Evolutionary conservation across 345 rosid genomes (phyloP).

Genomic region (Populus euphratica): DNA sequence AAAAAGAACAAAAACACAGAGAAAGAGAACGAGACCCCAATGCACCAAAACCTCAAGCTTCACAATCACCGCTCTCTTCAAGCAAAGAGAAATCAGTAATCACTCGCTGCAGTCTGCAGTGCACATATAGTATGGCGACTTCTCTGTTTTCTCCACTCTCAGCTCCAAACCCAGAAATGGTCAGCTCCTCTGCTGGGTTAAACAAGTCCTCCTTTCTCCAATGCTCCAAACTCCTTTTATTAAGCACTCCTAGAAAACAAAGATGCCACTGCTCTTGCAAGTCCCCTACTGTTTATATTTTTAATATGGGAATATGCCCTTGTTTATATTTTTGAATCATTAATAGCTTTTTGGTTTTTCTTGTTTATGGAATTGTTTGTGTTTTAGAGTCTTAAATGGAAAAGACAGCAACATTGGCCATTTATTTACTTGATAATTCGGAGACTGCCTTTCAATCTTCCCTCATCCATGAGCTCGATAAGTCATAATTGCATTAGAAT

Average conservation of each 20-base stretch:
- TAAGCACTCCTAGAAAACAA: slow-evolving; percentile 15
- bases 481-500: background rate
- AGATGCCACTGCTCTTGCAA: slow-evolving; percentile 18
- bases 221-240: slow-evolving; percentile 30
- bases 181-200: slow-evolving; percentile 18
- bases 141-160: slow-evolving; percentile 47
- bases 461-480: background rate
- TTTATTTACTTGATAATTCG: background rate
- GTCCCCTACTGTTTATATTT: slow-evolving; percentile 38
- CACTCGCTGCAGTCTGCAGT: background rate
- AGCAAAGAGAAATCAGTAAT: background rate
- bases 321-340: background rate
- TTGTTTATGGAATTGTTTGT: background rate
- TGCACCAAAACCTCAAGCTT: slow-evolving; percentile 8
- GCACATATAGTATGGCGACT: slow-evolving; percentile 44
- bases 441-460: background rate
- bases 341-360: background rate
- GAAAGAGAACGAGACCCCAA: background rate
- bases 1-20: too few relatives aligned
- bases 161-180: slow-evolving; percentile 31
- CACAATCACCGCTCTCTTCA: background rate
- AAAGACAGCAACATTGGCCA: background rate
- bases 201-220: slow-evolving; percentile 46
- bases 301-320: background rate
- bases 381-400: too few relatives aligned